Evolutionary conservation across 2,329 filamentous ascomycete species (phyloP), one percentile per base, ranked within the genome.

Genomic region (Dichotomopilus funicola): DNA sequence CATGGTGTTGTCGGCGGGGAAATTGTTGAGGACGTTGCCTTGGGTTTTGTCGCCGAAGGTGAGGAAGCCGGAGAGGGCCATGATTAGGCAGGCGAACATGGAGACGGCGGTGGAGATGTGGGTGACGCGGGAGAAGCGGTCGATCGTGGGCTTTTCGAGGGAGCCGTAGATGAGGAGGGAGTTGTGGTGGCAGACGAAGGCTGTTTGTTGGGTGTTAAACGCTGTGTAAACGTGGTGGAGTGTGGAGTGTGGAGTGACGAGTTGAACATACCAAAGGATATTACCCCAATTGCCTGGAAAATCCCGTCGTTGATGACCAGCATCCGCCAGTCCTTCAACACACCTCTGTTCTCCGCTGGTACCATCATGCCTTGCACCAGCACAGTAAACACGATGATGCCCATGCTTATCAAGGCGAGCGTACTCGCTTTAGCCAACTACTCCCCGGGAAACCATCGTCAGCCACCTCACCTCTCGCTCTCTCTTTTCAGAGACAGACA

Each of bases 1-100:
- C 83, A 97, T 87, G 64, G 86, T 79, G 72, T 96, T 97, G 72
- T 95, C 85, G 19, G 85, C 78, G 1, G 91, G 88, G 68, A 99
- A 97, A 74, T 99, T 99, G 78, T 99, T 99, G 65, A 99, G 84
- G 51, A 99, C 90, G 70, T 99, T 99, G 68, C 94, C 94, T 63
- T 91, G 78, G 4, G 94, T 99, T 66, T 86, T 83, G 72, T 92
- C 89, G 60, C 94, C 92, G 67, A 99, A 99, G 13, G 88, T 91
- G 44, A 99, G 79, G 73, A 96, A 97, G 31, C 94, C 94, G 2
- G 86, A 83, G 6, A 96, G 77, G 0, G 90, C 94, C 85, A 99
- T 89, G 57, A 86, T 73, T 52, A 99, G 79, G 68, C 94, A 99
- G 54, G 92, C 91, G n/a, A 91, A 63, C 79, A 96, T 89, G 43